These are phyloP conservation scores for Herpetomonas tarakana DNA, from an alignment of 208 protist genomes.

Conservation along the genomic window DNA sequence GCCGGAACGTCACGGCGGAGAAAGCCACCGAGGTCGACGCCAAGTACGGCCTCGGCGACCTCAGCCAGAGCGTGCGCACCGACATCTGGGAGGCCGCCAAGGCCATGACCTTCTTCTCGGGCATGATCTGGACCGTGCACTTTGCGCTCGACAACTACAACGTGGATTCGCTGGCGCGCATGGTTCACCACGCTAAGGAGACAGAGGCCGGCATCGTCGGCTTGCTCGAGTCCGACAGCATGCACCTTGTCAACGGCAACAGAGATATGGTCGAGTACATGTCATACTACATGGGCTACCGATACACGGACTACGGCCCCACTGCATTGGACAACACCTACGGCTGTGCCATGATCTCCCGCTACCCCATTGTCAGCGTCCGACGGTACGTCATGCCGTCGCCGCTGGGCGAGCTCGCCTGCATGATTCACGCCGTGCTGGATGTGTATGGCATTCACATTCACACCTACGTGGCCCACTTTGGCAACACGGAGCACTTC, in stretches of 20 bases:
- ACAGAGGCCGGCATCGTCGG: slow-evolving; percentile 59
- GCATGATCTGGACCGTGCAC: slow-evolving; percentile 83
- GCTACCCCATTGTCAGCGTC: slow-evolving; percentile 61
- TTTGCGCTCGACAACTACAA: slow-evolving; percentile 79
- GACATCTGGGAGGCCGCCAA: slow-evolving; percentile 62
- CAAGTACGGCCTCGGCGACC: slow-evolving; percentile 14
- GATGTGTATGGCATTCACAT: slow-evolving; percentile 64
- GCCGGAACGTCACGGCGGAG: slow-evolving; percentile 32
- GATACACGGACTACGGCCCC: slow-evolving; percentile 74
- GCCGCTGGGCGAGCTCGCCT: slow-evolving; percentile 69
- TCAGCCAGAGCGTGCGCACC: slow-evolving; percentile 20
- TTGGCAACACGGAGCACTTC: slow-evolving; percentile 84
- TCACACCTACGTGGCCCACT: slow-evolving; percentile 77
- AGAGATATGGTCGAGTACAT: slow-evolving; percentile 77
- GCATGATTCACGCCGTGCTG: slow-evolving; percentile 62
- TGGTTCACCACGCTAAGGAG: slow-evolving; percentile 35
- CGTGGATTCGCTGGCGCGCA: slow-evolving; percentile 60
- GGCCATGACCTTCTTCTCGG: slow-evolving; percentile 70
- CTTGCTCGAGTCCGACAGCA: slow-evolving; percentile 71
- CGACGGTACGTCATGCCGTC: slow-evolving; percentile 74
- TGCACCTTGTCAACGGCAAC: slow-evolving; percentile 71
- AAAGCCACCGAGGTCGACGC: slow-evolving; percentile 14
- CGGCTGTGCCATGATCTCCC: slow-evolving; percentile 74
- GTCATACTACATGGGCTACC: slow-evolving; percentile 69
- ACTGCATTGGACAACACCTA: slow-evolving; percentile 78